A percentile compares a stretch with the other conserved stretches of the same genome.
Evolutionary conservation across 495 filamentous ascomycete species (phyloP).

Genomic region (Aspergillus hancockii): DNA sequence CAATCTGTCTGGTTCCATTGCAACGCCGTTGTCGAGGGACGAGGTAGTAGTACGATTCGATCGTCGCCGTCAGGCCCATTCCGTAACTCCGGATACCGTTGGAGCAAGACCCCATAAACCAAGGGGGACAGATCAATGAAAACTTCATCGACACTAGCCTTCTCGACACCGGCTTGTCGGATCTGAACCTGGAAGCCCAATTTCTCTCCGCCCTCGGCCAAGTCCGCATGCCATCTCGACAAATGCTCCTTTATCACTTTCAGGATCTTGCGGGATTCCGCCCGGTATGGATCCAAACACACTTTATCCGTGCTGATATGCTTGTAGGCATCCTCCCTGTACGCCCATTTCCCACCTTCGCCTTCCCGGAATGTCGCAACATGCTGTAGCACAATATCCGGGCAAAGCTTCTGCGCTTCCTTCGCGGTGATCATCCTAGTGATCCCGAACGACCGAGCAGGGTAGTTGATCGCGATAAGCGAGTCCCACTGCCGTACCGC

Average conservation of each 20-base stretch:
- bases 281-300: constrained; percentile 87
- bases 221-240: constrained; percentile 28
- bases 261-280: constrained; percentile 81
- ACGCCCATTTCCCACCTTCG: constrained; percentile 81
- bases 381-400: constrained; percentile 81
- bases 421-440: constrained; percentile 68
- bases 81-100: constrained; percentile 74
- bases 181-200: constrained; percentile 45
- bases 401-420: constrained; percentile 89
- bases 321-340: constrained; percentile 72
- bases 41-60: constrained; percentile 67
- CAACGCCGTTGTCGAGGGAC: constrained; percentile 71
- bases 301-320: constrained; percentile 90
- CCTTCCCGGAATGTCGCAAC: constrained; percentile 95
- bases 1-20: constrained; percentile 77
- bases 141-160: constrained; percentile 88
- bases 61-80: constrained; percentile 68
- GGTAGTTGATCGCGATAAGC: constrained; percentile 95
- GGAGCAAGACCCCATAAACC: constrained; percentile 71
- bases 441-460: constrained; percentile 78
- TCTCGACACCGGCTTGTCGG: constrained; percentile 71
- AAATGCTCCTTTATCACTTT: constrained; percentile 76
- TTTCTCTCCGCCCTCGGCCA: constrained; percentile 19
- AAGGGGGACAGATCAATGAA: constrained; percentile 89
- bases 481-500: constrained; percentile 84